A percentile compares a stretch with the other conserved stretches of the same genome.
Conservation (phyloP, 257 asterid species). For the Gentiana dahurica region DNA sequence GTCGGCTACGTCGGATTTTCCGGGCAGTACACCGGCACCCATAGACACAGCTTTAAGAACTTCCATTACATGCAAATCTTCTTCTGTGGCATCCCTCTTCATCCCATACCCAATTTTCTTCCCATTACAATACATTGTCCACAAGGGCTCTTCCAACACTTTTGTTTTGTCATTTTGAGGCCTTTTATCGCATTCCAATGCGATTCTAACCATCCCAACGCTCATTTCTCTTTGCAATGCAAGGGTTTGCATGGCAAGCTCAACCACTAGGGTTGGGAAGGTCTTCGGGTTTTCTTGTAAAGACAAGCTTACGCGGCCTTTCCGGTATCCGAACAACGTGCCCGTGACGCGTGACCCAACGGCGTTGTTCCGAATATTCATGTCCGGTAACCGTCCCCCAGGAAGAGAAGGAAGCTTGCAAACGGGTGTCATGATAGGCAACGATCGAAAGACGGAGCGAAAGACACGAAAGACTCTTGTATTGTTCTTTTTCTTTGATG, state of each 20-base stretch:
- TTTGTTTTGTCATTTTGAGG: constrained; percentile 20
- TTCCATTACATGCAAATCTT: constrained; percentile 79
- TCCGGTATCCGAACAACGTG: constrained; percentile 55
- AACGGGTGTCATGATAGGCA: constrained; percentile 58
- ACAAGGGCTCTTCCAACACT: constrained; percentile 57
- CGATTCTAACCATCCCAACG: constrained; percentile 36
- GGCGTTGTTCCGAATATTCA: background rate
- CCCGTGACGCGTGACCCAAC: constrained; percentile 46
- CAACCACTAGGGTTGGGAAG: constrained; percentile 30
- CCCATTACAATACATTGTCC: constrained; percentile 86
- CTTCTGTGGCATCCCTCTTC: constrained; percentile 53
- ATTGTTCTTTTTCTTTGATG: constrained; percentile 26
- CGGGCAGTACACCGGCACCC: constrained; percentile 87
- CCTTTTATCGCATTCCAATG: constrained; percentile 32
- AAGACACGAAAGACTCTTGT: constrained; percentile 44
- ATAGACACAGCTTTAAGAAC: constrained; percentile 59
- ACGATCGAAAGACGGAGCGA: constrained; percentile 62
- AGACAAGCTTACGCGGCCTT: constrained; percentile 32
- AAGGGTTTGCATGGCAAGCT: constrained; percentile 33
- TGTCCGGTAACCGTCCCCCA: constrained; percentile 43
- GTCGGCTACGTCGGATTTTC: constrained; percentile 34
- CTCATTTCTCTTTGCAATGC: constrained; percentile 34
- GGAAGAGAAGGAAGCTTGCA: constrained; percentile 67
- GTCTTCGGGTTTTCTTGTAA: constrained; percentile 33
- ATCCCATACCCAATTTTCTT: constrained; percentile 61